A percentile compares a stretch with the other conserved stretches of the same genome.
Evolutionary conservation across 2,329 filamentous ascomycete genomes (phyloP).

Genomic region (Fusarium sp.): DNA sequence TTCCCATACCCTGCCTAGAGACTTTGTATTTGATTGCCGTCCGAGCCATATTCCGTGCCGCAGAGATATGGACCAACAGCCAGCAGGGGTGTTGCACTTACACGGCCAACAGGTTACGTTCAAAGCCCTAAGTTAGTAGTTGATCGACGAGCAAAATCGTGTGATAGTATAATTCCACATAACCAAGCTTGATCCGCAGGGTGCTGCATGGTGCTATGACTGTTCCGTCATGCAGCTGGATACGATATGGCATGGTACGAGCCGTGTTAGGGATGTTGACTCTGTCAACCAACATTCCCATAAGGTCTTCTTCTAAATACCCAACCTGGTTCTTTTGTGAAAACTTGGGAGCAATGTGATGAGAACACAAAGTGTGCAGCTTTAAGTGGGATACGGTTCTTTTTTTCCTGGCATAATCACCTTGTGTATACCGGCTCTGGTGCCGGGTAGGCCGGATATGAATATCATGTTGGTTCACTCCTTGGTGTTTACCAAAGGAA

Average conservation of each 20-base stretch:
- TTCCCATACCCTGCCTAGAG: not conserved
- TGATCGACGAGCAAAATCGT: not conserved
- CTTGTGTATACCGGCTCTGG: not conserved
- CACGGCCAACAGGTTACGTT: not conserved
- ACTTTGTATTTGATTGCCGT: conserved; percentile 1
- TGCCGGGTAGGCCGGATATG: not conserved
- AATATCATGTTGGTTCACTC: not conserved
- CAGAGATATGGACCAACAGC: conserved; percentile 2
- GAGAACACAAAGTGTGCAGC: not conserved
- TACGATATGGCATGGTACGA: not conserved
- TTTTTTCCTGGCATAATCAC: not conserved
- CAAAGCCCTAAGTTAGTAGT: not conserved
- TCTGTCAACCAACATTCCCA: not conserved
- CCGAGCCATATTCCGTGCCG: not conserved
- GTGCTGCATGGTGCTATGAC: not conserved
- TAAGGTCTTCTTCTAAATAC: not conserved
- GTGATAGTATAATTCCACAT: not conserved
- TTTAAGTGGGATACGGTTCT: not conserved
- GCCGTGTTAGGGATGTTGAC: not conserved
- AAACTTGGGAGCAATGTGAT: not conserved
- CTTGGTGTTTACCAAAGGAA: not conserved
- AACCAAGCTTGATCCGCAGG: not conserved
- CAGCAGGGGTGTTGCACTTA: conserved; percentile 1
- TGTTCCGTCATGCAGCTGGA: not conserved
- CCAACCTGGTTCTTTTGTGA: not conserved